Evolutionary conservation across 2,329 filamentous ascomycete genomes (phyloP), one percentile per base, ranked within the genome.

Genomic region (Alternaria panax): DNA sequence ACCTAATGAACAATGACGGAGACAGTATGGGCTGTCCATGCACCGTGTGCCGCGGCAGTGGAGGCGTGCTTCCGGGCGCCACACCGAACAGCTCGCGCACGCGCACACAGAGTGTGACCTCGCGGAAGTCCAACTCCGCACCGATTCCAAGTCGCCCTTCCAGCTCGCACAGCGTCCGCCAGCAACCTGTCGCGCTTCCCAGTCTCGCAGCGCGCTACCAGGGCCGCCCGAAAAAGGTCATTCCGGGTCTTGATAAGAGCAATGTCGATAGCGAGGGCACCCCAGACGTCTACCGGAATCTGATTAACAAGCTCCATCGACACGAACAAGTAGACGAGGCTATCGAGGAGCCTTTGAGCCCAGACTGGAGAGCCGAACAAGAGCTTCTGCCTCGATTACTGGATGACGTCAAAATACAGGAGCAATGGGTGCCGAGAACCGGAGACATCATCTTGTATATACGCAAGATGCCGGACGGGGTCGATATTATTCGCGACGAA

Each of bases 381-480:
- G 71, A 80, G 4, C 68, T 74, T 5, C 73, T 87, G 0, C 71
- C 76, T 0, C 67, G 76, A 3, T 68, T 81, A 18, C 71, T 88
- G 1, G 72, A 78, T 5, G 78, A 78, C 8, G 69, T 83, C 16
- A 72, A 73, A 4, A 63, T 80, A 8, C 79, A 84, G 43, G 79
- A 83, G 2, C 78, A 81, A 2, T 88, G 84, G 68, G 66, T 84
- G 1, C 86, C 87, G 3, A 81, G 87, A 2, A 64, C 78, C 0
- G 86, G 86, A 2, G 87, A 89, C 59, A 70, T 88, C 3, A 85
- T 88, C 0, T 76, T 89, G 0, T 88, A 85, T 43, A 72, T 80
- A 1, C 75, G 81, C 11, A 66, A 74, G 4, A 42, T 82, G 1
- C 60, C 62, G 0, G 30, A 60, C 2, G 63, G 66, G 1, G 67